A percentile compares a stretch with the other conserved stretches of the same genome.
These are phyloP conservation scores for Leccinum barrowsii DNA, from an alignment of 768 basidiomycete species.

Conservation along the genomic window DNA sequence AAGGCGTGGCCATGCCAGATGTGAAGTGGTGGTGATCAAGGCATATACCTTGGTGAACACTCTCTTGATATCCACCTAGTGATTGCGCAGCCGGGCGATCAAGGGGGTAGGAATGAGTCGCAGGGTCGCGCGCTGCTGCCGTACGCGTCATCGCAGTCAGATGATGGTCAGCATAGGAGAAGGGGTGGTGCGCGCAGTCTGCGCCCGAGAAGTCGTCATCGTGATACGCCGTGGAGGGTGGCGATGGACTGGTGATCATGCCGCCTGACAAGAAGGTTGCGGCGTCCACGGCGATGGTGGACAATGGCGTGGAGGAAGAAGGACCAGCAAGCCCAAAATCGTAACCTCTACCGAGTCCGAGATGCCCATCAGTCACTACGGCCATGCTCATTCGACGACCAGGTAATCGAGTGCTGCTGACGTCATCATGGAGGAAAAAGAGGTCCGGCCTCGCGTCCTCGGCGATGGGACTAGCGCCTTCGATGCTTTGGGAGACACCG, in stretches of 20 bases:
- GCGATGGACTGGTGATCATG: slow-evolving; percentile 19
- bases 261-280: slow-evolving; percentile 13
- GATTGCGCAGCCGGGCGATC: slow-evolving; percentile 20
- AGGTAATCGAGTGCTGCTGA: slow-evolving; percentile 16
- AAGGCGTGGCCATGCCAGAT: slow-evolving; percentile 24
- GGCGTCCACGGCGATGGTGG: slow-evolving; percentile 14
- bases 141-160: slow-evolving; percentile 13
- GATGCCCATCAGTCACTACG: slow-evolving; percentile 7
- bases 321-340: slow-evolving; percentile 6
- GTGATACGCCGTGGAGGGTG: slow-evolving; percentile 22
- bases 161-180: slow-evolving; percentile 13
- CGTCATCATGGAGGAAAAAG: slow-evolving; percentile 18
- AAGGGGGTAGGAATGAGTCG: slow-evolving; percentile 6
- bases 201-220: slow-evolving; percentile 19
- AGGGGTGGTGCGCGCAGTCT: slow-evolving; percentile 13
- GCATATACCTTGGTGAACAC: slow-evolving; percentile 15
- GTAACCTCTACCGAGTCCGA: slow-evolving; percentile 5
- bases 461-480: slow-evolving; percentile 14
- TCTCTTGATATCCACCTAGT: slow-evolving; percentile 16
- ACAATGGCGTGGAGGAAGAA: slow-evolving; percentile 9
- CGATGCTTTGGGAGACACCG: slow-evolving; percentile 16
- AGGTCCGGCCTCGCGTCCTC: slow-evolving; percentile 24
- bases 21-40: slow-evolving; percentile 26
- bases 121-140: slow-evolving; percentile 7
- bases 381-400: slow-evolving; percentile 17